Evolutionary conservation across 495 filamentous ascomycete genomes (phyloP).

Genomic region (Neurospora sp.): DNA sequence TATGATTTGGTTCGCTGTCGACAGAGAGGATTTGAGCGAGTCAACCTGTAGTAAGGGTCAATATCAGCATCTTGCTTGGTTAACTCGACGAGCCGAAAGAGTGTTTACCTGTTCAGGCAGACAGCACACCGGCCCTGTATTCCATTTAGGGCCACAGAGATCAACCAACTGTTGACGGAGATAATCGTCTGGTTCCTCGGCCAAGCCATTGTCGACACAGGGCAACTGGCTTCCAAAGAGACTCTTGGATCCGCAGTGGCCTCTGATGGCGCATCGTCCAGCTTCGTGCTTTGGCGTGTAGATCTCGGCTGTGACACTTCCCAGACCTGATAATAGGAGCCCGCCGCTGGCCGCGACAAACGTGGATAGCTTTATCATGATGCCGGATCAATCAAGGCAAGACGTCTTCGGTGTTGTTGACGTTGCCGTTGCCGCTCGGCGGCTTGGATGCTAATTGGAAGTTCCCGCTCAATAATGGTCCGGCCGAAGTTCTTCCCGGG

Average conservation of each 20-base stretch:
- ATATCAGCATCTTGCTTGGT: neutral
- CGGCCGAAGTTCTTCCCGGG: neutral
- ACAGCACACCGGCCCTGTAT: conserved; percentile 74
- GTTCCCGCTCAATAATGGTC: neutral
- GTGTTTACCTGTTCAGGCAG: conserved; percentile 61
- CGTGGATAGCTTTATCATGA: conserved; percentile 21
- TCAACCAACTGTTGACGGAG: conserved; percentile 67
- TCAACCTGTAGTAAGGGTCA: conserved; percentile 46
- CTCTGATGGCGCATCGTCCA: conserved; percentile 84
- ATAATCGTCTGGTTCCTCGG: conserved; percentile 57
- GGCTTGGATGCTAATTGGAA: conserved; percentile 5
- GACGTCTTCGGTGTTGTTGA: neutral
- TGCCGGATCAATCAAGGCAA: neutral
- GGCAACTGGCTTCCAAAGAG: conserved; percentile 82
- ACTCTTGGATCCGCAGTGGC: conserved; percentile 80
- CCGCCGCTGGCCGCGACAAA: conserved; percentile 24
- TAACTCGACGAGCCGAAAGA: neutral
- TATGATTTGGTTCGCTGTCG: conserved; percentile 81
- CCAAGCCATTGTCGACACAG: conserved; percentile 85
- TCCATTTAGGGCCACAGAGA: conserved; percentile 82
- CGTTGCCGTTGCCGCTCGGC: conserved; percentile 17
- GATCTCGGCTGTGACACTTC: conserved; percentile 20
- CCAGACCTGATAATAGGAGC: conserved; percentile 26
- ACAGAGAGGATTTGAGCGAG: conserved; percentile 66
- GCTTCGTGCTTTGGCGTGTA: conserved; percentile 65